These are phyloP conservation scores for Colletotrichum aenigma DNA, from an alignment of 2,329 filamentous ascomycete species.

Conservation along the genomic window DNA sequence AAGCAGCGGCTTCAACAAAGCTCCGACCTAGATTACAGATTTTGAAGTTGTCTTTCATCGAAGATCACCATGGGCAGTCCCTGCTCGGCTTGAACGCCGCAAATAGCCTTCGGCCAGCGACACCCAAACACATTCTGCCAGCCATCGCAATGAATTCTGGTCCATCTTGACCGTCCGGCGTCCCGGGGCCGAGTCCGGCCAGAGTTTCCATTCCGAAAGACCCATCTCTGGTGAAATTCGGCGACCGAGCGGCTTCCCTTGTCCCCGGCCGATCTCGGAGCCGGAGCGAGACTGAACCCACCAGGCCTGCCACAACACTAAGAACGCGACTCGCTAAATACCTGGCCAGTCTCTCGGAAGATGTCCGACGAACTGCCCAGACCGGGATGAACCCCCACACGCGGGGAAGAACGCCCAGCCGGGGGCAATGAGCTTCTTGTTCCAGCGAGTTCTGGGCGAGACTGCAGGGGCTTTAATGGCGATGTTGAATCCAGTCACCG, in stretches of 20 bases:
- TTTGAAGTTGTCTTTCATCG: not conserved
- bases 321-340: not conserved
- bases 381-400: not conserved
- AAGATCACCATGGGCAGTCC: not conserved
- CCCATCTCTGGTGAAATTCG: not conserved
- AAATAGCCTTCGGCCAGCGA: not conserved
- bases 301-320: not conserved
- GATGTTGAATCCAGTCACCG: conserved; percentile 1
- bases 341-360: not conserved
- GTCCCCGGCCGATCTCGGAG: conserved; percentile 15
- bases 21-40: not conserved
- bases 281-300: not conserved
- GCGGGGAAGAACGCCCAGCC: not conserved
- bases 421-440: not conserved
- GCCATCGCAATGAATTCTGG: accelerated
- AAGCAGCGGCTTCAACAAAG: not conserved
- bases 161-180: not conserved
- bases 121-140: accelerated
- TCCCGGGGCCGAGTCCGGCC: not conserved
- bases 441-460: not conserved
- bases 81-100: not conserved
- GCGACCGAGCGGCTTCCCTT: not conserved
- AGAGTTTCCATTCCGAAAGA: not conserved
- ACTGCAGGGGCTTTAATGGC: not conserved
- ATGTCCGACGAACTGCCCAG: not conserved